Evolutionary conservation across 2,329 filamentous ascomycete species (phyloP), one percentile per base, ranked within the genome.

Genomic region (Fusarium setosum): DNA sequence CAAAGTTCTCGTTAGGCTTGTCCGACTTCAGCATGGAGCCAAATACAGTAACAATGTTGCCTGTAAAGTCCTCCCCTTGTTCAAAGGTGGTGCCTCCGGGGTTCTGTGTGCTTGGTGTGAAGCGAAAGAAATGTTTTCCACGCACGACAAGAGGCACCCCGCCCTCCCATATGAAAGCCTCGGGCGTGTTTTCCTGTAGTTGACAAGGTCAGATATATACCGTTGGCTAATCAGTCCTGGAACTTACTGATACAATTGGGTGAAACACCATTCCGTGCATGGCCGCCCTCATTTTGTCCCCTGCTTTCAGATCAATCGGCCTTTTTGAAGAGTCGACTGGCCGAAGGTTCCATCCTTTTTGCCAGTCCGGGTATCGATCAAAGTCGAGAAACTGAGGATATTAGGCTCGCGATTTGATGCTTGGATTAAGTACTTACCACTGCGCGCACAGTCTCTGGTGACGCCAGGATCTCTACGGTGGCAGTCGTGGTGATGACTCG

Each of bases 381-480:
- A 68, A 67, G 21, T 61, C 49, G 1, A 68, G 40, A 10, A 68
- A 68, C 65, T 68, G 26, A 3, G 15, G 4, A 45, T 53, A 11
- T 61, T 48, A 56, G 54, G 20, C 11, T 21, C 1, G 5, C 4
- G 4, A 13, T 31, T 42, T 11, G 2, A 1, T 13, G 2, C 8
- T 11, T 3, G 1, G 6, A n/a, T 0, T 15, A 12, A 13, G 10
- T 42, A 40, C 64, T 6, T 54, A 65, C 64, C 2, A 63, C 35
- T 44, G 55, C 50, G 29, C 64, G 58, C 6, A 67, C 64, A 34
- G 37, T 41, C 5, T 55, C 44, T 15, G 61, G 64, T 11, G 61
- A 32, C 5, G 64, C 64, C 17, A 31, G n/a, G 34, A 67, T 65
- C 55, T 67, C 63, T 20, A 65, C 63, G 13, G 67, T 67, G 44